Evolutionary conservation across 2,329 filamentous ascomycete species (phyloP).

Genomic region (Colletotrichum sp.): DNA sequence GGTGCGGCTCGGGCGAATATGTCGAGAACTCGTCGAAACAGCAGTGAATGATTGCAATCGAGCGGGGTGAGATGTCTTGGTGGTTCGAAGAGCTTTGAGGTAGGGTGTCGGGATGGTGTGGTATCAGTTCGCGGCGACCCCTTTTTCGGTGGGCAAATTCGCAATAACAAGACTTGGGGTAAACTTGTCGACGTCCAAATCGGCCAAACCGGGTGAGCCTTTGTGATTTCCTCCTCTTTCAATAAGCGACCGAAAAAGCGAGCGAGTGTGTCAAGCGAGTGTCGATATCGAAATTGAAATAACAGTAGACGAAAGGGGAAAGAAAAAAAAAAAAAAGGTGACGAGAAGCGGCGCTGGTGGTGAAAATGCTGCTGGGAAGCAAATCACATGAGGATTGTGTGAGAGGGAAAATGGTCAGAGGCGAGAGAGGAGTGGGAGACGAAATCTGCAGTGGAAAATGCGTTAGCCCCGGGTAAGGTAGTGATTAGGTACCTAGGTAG

Average conservation of each 20-base stretch:
- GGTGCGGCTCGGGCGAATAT: not conserved
- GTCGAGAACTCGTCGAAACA: not conserved
- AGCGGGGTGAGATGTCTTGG: not conserved
- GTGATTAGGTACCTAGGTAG: not conserved
- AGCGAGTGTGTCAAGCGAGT: conserved; percentile 15
- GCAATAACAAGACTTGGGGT: not conserved
- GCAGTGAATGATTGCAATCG: not conserved
- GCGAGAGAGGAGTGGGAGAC: not conserved
- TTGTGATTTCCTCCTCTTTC: conserved; percentile 2
- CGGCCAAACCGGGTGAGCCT: not conserved
- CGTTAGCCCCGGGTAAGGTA: not conserved
- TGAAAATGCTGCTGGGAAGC: conserved; percentile 22
- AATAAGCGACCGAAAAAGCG: not conserved
- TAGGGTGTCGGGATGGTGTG: not conserved
- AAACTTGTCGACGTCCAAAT: not conserved
- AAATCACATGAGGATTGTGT: conserved; percentile 3
- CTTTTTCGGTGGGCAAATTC: conserved; percentile 11
- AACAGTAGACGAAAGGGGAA: not conserved
- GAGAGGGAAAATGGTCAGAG: not conserved
- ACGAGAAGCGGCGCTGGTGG: not conserved
- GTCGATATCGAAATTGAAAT: not conserved
- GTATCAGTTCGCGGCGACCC: not conserved
- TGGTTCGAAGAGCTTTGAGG: not conserved
- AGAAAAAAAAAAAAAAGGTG: not conserved
- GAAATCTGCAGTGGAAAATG: not conserved